Evolutionary conservation across 1,139 yeast species (phyloP), one percentile per base, ranked within the genome.

Genomic region (Blastobotrys apis): DNA sequence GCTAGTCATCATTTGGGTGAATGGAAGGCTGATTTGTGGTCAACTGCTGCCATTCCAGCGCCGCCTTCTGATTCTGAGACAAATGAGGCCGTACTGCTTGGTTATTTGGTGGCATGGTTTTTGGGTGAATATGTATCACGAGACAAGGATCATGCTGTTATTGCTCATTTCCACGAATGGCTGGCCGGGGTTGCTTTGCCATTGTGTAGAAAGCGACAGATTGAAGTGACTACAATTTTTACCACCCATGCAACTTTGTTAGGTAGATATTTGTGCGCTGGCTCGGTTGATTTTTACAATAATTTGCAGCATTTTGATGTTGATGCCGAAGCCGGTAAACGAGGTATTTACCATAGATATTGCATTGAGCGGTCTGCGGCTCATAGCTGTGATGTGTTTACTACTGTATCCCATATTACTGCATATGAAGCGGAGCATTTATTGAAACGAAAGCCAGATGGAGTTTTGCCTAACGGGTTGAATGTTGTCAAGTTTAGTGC

Each of bases 111-210:
- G 30, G 95, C 97, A 1, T 92, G 98, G 98, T 90, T 92, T 66
- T 72, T 92, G 53, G 98, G 98, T 13, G 97, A 92, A 65, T 77
- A 86, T 65, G 88, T 86, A 12, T 80, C 75, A 61, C 79, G 81
- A 56, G 96, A 92, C 64, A 76, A 79, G 30, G 83, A 83, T 44
- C 78, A 88, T 53, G 97, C 97, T 1, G 90, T 92, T 43, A 81
- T 92, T 53, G 84, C 94, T 47, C 98, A 92, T 62, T 88, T 86
- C 68, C 98, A 92, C 68, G 98, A 92, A 67, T 92, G 98, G 98
- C 74, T 92, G 46, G 97, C 98, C 1, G 97, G 97, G 56, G 87
- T 92, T 37, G 96, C 96, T 0, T 71, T 92, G 53, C 97, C 98
- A 0, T 72, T 92, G 51, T 88, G 97, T 65, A 74, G 96, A 58